Evolutionary conservation across 768 basidiomycete species (phyloP), one percentile per base, ranked within the genome.

Genomic region (Tulasnella sp.): DNA sequence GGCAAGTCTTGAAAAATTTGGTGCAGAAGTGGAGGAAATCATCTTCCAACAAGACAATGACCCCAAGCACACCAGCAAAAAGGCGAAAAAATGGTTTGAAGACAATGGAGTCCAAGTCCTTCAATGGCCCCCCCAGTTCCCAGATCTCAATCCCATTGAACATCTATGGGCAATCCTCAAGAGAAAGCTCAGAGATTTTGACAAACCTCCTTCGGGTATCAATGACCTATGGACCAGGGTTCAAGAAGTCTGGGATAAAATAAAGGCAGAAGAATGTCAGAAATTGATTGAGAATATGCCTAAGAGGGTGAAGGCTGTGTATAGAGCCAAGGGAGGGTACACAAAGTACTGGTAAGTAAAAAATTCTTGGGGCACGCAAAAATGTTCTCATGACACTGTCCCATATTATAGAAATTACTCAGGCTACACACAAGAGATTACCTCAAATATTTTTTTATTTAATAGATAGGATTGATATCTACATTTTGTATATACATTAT

Each of bases 31-130:
- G 19, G 46, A 49, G 5, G 32, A 58, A 6, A 37, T 53, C 44
- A 52, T 55, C 39, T 59, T 59, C 33, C 59, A 59, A 20, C 58
- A 59, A 37, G 55, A 59, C 35, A 58, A 58, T 37, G 57, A 58
- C 45, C 51, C 57, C 19, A 57, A 48, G 32, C 48, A 50, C 40
- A 50, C 39, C 15, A 20, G 6, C 19, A 44, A 42, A 29, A 25
- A 25, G 22, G 48, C 39, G n/a, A 44, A 50, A 29, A 42, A 8
- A 15, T 50, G 48, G 48, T 50, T 50, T 29, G 20, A 44, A 25
- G 22, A 50, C 19, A 44, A 50, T 24, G 42, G 28, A 29, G 29
- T 50, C 31, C 15, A 29, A 29, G 19, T 42, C 40, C 37, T 50
- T 15, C 15, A 19, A n/a, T 50, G 48, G 48, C 48, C 48, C 24